These are phyloP conservation scores for Amphirosellinia nigrospora DNA, from an alignment of 495 filamentous ascomycete species.

Conservation along the genomic window DNA sequence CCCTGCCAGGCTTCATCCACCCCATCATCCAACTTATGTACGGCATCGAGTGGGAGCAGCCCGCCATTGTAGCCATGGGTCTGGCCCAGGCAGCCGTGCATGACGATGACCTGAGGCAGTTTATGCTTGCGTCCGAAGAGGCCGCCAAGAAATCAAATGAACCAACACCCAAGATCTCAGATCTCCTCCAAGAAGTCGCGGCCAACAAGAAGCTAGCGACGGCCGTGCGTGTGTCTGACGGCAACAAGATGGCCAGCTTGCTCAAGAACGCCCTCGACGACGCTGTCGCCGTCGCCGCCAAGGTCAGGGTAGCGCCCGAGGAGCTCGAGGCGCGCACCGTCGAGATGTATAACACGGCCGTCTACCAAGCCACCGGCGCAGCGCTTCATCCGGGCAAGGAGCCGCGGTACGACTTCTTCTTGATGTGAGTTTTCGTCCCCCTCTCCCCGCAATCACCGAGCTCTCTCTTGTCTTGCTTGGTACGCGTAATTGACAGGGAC, in stretches of 20 bases:
- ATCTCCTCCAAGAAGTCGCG: conserved; percentile 65
- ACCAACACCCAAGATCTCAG: conserved; percentile 55
- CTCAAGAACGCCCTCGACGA: conserved; percentile 65
- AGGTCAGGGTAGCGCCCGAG: conserved; percentile 64
- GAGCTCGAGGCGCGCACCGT: conserved; percentile 70
- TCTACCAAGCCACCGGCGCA: conserved; percentile 65
- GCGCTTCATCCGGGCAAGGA: conserved; percentile 68
- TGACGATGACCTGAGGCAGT: conserved; percentile 52
- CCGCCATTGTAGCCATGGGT: conserved; percentile 80
- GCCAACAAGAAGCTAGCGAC: conserved; percentile 59
- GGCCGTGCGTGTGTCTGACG: conserved; percentile 58
- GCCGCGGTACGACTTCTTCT: conserved; percentile 82
- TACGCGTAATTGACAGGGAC: not conserved
- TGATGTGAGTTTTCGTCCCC: conserved; percentile 55
- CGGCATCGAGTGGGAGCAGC: conserved; percentile 79
- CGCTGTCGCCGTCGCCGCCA: conserved; percentile 64
- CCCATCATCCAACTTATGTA: conserved; percentile 86
- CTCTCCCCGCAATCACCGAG: not conserved
- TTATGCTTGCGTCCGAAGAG: conserved; percentile 62
- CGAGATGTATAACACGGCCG: conserved; percentile 75
- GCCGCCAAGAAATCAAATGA: conserved; percentile 37
- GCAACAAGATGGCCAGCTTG: conserved; percentile 73
- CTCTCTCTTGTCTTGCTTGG: not conserved
- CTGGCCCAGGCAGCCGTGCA: conserved; percentile 78
- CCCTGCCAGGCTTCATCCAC: conserved; percentile 69